Evolutionary conservation across 2,329 filamentous ascomycete genomes (phyloP), one percentile per base, ranked within the genome.

Genomic region (Sphaerulina musiva): DNA sequence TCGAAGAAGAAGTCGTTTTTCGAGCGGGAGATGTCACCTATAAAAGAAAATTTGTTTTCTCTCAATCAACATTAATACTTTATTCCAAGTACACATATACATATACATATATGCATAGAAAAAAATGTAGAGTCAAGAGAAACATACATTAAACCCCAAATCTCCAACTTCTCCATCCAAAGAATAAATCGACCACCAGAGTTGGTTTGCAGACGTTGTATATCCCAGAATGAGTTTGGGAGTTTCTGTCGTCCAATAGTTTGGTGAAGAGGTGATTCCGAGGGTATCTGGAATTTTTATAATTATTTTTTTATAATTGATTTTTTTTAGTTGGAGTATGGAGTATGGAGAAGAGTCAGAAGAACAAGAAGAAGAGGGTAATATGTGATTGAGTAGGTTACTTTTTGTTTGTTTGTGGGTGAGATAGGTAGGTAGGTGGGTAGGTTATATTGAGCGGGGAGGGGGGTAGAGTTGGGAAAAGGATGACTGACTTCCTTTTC

Each of bases 261-360:
- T 50, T 5, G 57, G 51, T 14, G 53, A 55, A 23, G 63, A 60
- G 41, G 67, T 60, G 26, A 70, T 51, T 23, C 62, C 68, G 47
- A 66, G 60, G 48, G 56, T 62, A 58, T 69, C 59, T 61, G 47
- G 26, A 26, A 17, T 17, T 17, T 17, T 17, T 17, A 6, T 26
- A 26, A 26, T 4, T 26, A 26, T n/a, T n/a, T n/a, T n/a, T n/a
- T n/a, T n/a, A n/a, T n/a, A n/a, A n/a, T n/a, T n/a, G n/a, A n/a
- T n/a, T n/a, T n/a, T n/a, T n/a, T n/a, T 4, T 26, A 26, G 26
- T 26, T 26, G 4, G 4, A 26, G 26, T 26, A 26, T 26, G 4
- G 2, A 11, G 6, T 8, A 17, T 1, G 14, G 14, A 17, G 1
- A 17, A 17, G 14, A 17, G 1, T 17, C 14, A 17, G 14, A 17